These are phyloP conservation scores for Aspergillus pseudoviridinutans DNA, from an alignment of 2,329 filamentous ascomycete genomes.

Conservation along the genomic window DNA sequence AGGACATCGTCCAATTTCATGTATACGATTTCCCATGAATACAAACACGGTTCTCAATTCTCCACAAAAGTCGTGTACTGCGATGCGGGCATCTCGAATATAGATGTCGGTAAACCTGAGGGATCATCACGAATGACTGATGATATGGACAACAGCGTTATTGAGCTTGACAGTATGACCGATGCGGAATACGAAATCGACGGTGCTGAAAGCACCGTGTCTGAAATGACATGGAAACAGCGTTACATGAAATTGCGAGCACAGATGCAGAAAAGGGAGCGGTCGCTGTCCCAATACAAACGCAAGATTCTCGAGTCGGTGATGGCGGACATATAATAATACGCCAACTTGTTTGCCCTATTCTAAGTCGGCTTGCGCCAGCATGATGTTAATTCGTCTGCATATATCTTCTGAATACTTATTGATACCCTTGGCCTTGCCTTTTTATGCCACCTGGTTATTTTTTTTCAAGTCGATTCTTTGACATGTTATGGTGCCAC, in stretches of 20 bases:
- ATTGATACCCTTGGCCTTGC: neutral
- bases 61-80: slow-evolving; percentile 24
- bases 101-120: slow-evolving; percentile 6
- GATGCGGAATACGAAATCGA: slow-evolving; percentile 29
- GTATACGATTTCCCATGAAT: slow-evolving; percentile 26
- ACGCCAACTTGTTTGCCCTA: neutral
- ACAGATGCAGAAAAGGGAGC: slow-evolving; percentile 38
- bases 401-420: neutral
- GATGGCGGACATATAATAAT: slow-evolving; percentile 39
- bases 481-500: neutral
- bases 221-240: slow-evolving; percentile 37
- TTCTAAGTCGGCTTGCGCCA: neutral
- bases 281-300: slow-evolving; percentile 37
- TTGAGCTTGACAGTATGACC: slow-evolving; percentile 18
- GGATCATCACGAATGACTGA: slow-evolving; percentile 4
- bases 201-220: slow-evolving; percentile 14
- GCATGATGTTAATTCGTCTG: neutral
- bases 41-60: slow-evolving; percentile 20
- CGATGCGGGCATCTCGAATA: slow-evolving; percentile 10
- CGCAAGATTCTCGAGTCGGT: slow-evolving; percentile 42
- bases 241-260: slow-evolving; percentile 35
- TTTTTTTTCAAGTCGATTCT: neutral
- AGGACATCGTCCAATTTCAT: slow-evolving; percentile 8
- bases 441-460: neutral
- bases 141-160: slow-evolving; percentile 12